Conservation (phyloP, 371 early-diverging fungal species). For the Syncephalis fuscata region DNA sequence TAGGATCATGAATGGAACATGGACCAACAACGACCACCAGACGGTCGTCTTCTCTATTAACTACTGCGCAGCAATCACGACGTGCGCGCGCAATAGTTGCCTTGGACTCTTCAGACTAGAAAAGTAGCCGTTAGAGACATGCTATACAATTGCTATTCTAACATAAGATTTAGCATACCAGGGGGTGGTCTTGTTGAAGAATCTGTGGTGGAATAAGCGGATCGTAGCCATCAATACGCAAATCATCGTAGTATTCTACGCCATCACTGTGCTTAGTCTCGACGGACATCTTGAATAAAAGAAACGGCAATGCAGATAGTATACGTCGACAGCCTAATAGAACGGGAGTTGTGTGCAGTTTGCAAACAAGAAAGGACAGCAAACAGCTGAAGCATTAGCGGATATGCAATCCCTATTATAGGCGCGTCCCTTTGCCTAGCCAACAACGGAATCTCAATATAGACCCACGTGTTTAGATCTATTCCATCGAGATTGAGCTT, state of each 20-base stretch:
- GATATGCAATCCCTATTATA: too few relatives aligned
- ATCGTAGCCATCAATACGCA: conserved; percentile 71
- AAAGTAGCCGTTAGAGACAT: not conserved
- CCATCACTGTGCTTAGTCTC: too few relatives aligned
- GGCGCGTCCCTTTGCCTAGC: too few relatives aligned
- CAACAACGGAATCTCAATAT: too few relatives aligned
- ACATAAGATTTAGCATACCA: conserved; percentile 10
- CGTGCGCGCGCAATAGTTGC: conserved; percentile 37
- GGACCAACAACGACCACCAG: conserved; percentile 83
- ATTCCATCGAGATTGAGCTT: too few relatives aligned
- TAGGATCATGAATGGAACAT: conserved; percentile 81
- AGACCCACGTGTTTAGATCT: too few relatives aligned
- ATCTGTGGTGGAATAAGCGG: conserved; percentile 93
- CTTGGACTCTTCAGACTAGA: conserved; percentile 14
- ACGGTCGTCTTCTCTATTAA: conserved; percentile 68
- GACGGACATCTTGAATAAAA: too few relatives aligned
- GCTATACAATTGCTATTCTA: not conserved
- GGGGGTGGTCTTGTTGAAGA: conserved; percentile 76
- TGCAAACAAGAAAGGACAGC: too few relatives aligned
- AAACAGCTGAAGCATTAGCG: too few relatives aligned
- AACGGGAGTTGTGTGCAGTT: too few relatives aligned
- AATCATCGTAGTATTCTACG: conserved; percentile 23
- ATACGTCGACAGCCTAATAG: too few relatives aligned
- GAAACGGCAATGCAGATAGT: too few relatives aligned
- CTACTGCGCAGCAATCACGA: conserved; percentile 40